phyloP scores from a whole-genome alignment of 1,284 basidiomycete genomes.

The Pseudozyma pruni region DNA sequence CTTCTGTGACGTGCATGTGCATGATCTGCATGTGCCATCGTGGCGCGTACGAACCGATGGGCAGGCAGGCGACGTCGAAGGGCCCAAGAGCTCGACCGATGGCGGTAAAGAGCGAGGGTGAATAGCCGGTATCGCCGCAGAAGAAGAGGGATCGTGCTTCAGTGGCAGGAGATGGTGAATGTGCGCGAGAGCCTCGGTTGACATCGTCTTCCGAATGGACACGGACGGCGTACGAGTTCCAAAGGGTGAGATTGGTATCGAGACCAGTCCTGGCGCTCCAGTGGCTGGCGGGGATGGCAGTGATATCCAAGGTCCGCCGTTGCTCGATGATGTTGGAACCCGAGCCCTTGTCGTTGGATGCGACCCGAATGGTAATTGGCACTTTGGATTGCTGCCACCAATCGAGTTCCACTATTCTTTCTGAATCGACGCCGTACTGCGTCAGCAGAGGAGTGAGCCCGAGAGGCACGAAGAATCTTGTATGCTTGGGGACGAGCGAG shows the following conservation, averaged over 20 bases:
- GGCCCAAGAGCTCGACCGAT: constrained; percentile 70
- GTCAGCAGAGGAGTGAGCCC: constrained; percentile 56
- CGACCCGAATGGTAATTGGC: constrained; percentile 22
- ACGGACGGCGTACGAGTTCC: constrained; percentile 61
- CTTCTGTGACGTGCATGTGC: constrained; percentile 55
- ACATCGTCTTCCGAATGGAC: constrained; percentile 16
- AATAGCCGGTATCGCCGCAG: constrained; percentile 69
- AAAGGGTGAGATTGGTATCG: constrained; percentile 71
- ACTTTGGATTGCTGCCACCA: constrained; percentile 63
- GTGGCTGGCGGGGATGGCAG: constrained; percentile 66
- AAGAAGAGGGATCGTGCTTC: constrained; percentile 64
- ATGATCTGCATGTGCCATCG: constrained; percentile 60
- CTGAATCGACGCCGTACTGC: constrained; percentile 45
- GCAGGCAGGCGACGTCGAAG: constrained; percentile 70
- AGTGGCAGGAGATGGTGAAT: constrained; percentile 1
- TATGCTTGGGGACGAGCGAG: constrained; percentile 42
- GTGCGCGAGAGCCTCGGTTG: neutral
- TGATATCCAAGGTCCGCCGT: constrained; percentile 31
- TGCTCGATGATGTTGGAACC: neutral
- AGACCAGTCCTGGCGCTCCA: constrained; percentile 70
- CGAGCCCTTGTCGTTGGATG: constrained; percentile 1
- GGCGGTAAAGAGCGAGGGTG: constrained; percentile 68
- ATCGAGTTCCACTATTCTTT: constrained; percentile 58
- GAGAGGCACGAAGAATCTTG: constrained; percentile 61
- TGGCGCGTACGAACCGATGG: constrained; percentile 69